phyloP scores from a whole-genome alignment of 306 rosid genomes.

The Alnus rubra region DNA sequence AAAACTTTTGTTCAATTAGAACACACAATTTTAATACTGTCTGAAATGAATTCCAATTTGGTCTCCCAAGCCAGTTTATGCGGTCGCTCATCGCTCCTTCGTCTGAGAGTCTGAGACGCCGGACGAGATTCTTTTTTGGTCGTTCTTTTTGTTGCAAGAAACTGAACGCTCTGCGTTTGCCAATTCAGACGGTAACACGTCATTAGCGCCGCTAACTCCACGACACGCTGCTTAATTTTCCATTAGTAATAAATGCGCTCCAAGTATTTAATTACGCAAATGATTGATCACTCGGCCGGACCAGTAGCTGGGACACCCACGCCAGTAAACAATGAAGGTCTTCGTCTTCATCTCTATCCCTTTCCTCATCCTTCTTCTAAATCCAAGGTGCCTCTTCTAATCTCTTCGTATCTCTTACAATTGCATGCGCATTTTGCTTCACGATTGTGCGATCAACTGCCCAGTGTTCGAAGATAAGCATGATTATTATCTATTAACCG shows the following conservation, averaged over 20 bases:
- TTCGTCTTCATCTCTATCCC: conserved; percentile 31
- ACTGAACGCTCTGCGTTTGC: too few species aligned
- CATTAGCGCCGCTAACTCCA: background rate
- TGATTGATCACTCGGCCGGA: background rate
- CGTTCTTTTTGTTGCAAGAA: too few species aligned
- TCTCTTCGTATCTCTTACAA: background rate
- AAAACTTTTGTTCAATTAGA: too few species aligned
- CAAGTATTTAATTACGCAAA: background rate
- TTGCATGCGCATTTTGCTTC: background rate
- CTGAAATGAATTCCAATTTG: too few species aligned
- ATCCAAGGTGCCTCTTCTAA: conserved; percentile 38
- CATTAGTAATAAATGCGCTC: background rate
- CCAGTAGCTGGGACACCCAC: conserved; percentile 26
- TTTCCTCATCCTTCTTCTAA: conserved; percentile 37
- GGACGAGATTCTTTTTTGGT: too few species aligned
- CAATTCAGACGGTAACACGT: background rate
- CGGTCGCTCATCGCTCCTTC: too few species aligned
- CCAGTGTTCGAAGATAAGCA: background rate
- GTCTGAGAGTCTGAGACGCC: too few species aligned
- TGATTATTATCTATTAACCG: background rate
- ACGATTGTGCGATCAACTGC: background rate
- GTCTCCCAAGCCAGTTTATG: too few species aligned
- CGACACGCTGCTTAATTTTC: background rate
- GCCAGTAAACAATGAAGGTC: conserved; percentile 39
- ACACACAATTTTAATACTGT: too few species aligned